Evolutionary conservation across 23 red algal species (phyloP), one percentile per base, ranked within the genome.

Genomic region (Gracilaria vermiculophylla): DNA sequence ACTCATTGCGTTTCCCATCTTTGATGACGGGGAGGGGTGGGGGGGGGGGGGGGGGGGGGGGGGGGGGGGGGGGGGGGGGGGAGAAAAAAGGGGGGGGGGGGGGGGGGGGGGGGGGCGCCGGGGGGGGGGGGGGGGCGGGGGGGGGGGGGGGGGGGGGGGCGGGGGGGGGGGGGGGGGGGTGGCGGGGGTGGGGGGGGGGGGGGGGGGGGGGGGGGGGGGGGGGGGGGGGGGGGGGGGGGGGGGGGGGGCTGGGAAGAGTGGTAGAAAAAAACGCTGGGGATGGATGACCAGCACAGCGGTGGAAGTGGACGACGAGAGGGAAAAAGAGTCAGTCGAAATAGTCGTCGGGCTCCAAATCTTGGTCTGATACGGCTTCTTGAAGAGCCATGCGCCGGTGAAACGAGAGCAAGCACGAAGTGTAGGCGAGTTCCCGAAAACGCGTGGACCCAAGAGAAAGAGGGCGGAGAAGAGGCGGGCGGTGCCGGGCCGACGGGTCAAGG

Each of bases 301-400:
- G n/a, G n/a, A n/a, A n/a, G n/a, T n/a, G 24, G 39, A 78, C 73
- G 73, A 78, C 51, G 52, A 20, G 37, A 43, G 24, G 14, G 40
- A 33, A 78, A 47, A 25, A 41, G 23, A 42, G 35, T 53, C 35
- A 70, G 81, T 65, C 61, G 15, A 52, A 70, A 23, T 35, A 78
- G 56, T 88, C 84, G 72, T 88, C 84, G 65, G 84, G 84, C 53
- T 88, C 84, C 57, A 76, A 65, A 31, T 88, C 84, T 58, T 65
- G 69, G 47, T 88, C 84, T 88, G 62, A 41, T 69, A 51, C 56
- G 69, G 69, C 51, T 67, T 60, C 51, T 57, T 60, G 84, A 76
- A 76, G 72, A 88, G 84, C 84, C 84, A 88, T 88, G 53, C 84
- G 84, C 66, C 69, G 76, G 31, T 53, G 49, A 40, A 42, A 79